phyloP scores from a whole-genome alignment of 2,329 filamentous ascomycete genomes.

The Aspergillus latus region DNA sequence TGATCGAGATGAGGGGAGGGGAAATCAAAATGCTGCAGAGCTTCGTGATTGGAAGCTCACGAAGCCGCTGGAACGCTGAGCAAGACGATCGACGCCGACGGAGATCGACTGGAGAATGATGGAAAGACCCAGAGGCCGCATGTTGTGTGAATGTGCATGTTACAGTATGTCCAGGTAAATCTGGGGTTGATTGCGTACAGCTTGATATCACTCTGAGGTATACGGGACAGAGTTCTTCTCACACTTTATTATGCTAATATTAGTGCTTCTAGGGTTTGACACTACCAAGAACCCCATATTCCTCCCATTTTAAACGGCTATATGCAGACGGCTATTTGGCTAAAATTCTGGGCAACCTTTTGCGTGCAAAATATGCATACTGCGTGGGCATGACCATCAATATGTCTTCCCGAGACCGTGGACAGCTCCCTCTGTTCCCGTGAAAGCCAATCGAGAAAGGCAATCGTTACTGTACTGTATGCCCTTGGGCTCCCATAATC shows the following conservation, averaged over 20 bases:
- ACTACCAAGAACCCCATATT: background rate
- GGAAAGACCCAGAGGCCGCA: background rate
- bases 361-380: background rate
- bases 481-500: background rate
- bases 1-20: constrained; percentile 14
- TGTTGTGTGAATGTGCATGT: background rate
- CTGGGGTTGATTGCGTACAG: background rate
- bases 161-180: background rate
- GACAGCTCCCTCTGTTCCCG: constrained; percentile 6
- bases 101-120: background rate
- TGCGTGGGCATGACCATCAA: background rate
- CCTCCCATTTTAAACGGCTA: background rate
- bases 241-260: background rate
- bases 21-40: background rate
- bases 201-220: background rate
- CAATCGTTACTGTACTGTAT: constrained; percentile 10
- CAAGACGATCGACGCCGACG: background rate
- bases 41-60: background rate
- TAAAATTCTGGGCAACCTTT: background rate
- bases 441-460: too few species aligned
- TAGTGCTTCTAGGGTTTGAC: too few species aligned
- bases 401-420: background rate
- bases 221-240: background rate
- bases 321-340: background rate
- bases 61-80: constrained; percentile 6